Evolutionary conservation across 2,329 filamentous ascomycete species (phyloP).

Genomic region (Blastomyces gilchristii): DNA sequence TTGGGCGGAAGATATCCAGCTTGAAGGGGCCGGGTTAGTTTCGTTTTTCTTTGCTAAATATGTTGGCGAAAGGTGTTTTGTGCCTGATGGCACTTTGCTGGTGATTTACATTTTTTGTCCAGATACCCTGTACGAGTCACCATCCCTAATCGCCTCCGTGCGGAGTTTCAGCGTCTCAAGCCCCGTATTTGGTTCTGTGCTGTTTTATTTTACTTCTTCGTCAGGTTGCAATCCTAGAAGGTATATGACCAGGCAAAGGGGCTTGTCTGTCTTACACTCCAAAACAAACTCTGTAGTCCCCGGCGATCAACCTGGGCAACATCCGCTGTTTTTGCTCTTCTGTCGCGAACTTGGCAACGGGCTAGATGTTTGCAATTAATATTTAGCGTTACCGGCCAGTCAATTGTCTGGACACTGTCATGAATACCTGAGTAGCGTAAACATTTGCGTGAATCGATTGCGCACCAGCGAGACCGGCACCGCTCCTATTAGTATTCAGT

Average conservation of each 20-base stretch:
- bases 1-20: conserved; percentile 76
- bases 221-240: not conserved
- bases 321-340: conserved; percentile 52
- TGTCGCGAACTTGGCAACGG: conserved; percentile 61
- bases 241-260: not conserved
- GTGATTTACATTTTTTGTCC: conserved; percentile 61
- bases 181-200: conserved; percentile 69
- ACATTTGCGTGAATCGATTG: conserved; percentile 50
- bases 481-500: conserved; percentile 35
- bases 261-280: conserved; percentile 44
- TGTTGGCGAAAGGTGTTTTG: not conserved
- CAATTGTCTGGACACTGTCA: not conserved
- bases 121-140: conserved; percentile 53
- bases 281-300: conserved; percentile 64
- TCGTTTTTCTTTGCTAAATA: not conserved
- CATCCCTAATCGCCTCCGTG: conserved; percentile 53
- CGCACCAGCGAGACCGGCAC: conserved; percentile 64
- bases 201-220: conserved; percentile 10
- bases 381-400: not conserved
- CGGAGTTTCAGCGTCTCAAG: conserved; percentile 64
- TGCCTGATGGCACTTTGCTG: too few species aligned
- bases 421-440: conserved; percentile 50
- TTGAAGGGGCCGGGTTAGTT: conserved; percentile 13
- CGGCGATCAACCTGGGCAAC: conserved; percentile 61
- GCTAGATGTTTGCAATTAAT: conserved; percentile 21